Evolutionary conservation across 805 yeast species (phyloP).

Genomic region (Scheffersomyces coipomensis): DNA sequence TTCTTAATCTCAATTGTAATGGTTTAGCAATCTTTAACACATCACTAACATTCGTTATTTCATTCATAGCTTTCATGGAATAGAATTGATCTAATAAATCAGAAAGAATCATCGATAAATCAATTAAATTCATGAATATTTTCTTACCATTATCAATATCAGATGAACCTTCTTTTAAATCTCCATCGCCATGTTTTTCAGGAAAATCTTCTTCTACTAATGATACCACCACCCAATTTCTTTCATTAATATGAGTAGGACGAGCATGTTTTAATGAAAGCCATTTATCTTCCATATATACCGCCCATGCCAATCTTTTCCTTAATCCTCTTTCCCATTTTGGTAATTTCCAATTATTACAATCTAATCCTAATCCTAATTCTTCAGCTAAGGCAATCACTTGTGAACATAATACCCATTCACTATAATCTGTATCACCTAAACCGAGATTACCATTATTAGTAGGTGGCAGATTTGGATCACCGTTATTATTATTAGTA

Average conservation of each 20-base stretch:
- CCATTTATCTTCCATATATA: constrained; percentile 92
- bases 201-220: constrained; percentile 79
- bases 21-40: constrained; percentile 81
- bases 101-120: constrained; percentile 64
- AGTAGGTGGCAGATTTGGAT: constrained; percentile 1
- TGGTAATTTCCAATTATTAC: constrained; percentile 88
- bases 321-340: constrained; percentile 93
- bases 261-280: constrained; percentile 74
- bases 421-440: constrained; percentile 50
- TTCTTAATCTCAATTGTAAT: constrained; percentile 63
- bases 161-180: constrained; percentile 54
- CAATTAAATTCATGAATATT: constrained; percentile 65
- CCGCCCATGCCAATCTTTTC: constrained; percentile 93
- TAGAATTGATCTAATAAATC: constrained; percentile 73
- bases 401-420: constrained; percentile 84
- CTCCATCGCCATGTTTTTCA: constrained; percentile 57
- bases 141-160: constrained; percentile 71
- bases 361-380: constrained; percentile 86
- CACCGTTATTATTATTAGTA: constrained; percentile 7
- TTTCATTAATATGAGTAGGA: constrained; percentile 74
- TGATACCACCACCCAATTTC: constrained; percentile 77
- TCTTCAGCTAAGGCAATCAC: constrained; percentile 89
- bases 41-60: constrained; percentile 57
- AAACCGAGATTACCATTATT: constrained; percentile 2
- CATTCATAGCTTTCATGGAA: constrained; percentile 63